Evolutionary conservation across 495 filamentous ascomycete species (phyloP), one percentile per base, ranked within the genome.

Genomic region (Penicillium daleae): DNA sequence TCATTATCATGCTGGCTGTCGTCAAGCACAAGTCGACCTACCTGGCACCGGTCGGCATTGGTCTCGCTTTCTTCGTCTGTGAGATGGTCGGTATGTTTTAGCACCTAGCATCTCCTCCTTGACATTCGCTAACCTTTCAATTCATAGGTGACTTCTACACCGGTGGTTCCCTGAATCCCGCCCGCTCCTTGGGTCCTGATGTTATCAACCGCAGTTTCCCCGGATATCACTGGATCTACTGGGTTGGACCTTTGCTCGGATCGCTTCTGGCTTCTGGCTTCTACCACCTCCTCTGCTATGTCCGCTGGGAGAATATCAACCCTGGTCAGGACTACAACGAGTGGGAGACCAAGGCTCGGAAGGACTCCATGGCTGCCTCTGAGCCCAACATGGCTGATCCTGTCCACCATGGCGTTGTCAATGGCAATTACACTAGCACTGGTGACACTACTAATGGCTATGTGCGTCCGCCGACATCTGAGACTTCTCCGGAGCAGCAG

Each of bases 21-120:
- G 91, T 93, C 73, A 95, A 93, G 75, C 89, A 92, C 72, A 89
- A 89, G 66, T 87, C 81, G 6, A 95, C 92, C 0, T 93, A 85
- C 65, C 77, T 93, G 13, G 92, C 92, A 0, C 92, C 92, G 0
- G 80, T 94, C 3, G 91, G 85, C 0, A 93, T 96, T 64, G 92
- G 91, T 5, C 64, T 91, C 24, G 76, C 88, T 0, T 83, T 95
- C 39, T 91, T 92, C 75, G 79, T 93, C 40, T 80, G 85, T 0
- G 83, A 93, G 66, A 61, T 93, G 50, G 77, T 84, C 73, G 85
- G 90, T 87, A 70, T 63, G 76, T 29, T n/a, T 32, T 29, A n/a
- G n/a, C n/a, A 17, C 17, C 49, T 4, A 17, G 6, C 3, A 2
- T 4, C 4, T 7, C 15, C 24, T 29, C n/a, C 24, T n/a, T 13